Evolutionary conservation across 129 eudicot genomes (phyloP).

Genomic region (Centaurea solstitialis): DNA sequence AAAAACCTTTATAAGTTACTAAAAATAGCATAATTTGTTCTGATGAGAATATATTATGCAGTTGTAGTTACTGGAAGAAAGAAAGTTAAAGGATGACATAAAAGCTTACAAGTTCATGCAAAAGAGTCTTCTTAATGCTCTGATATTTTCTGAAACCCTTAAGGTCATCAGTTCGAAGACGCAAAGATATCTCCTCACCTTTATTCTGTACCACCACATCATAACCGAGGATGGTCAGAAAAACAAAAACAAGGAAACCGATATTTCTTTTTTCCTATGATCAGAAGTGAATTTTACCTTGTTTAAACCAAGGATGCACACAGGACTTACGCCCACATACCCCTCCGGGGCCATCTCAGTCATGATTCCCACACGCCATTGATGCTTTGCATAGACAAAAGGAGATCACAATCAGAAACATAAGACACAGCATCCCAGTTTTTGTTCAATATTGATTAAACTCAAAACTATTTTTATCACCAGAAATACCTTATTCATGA

Average conservation of each 20-base stretch:
- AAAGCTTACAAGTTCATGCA: conserved; percentile 84
- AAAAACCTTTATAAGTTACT: neutral
- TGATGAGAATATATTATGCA: neutral
- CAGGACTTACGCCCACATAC: conserved; percentile 89
- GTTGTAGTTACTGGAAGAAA: neutral
- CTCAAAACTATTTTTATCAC: neutral
- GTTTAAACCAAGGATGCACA: conserved; percentile 93
- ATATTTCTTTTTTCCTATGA: neutral
- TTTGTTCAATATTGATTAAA: neutral
- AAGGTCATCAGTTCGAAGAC: conserved; percentile 94
- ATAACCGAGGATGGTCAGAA: neutral
- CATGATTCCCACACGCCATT: conserved; percentile 96
- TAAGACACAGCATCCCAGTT: neutral
- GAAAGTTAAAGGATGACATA: neutral
- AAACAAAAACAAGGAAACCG: neutral
- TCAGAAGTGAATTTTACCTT: conserved; percentile 46
- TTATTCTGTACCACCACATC: conserved; percentile 58
- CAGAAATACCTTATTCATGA: conserved; percentile 81
- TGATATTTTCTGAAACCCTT: conserved; percentile 94
- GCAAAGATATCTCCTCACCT: conserved; percentile 96
- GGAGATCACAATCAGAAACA: conserved; percentile 24
- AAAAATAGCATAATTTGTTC: neutral
- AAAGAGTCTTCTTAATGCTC: conserved; percentile 81
- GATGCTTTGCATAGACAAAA: conserved; percentile 57
- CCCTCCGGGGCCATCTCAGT: conserved; percentile 99